Conservation (phyloP, 2,329 filamentous ascomycete species). For the Fusarium hainanense region DNA sequence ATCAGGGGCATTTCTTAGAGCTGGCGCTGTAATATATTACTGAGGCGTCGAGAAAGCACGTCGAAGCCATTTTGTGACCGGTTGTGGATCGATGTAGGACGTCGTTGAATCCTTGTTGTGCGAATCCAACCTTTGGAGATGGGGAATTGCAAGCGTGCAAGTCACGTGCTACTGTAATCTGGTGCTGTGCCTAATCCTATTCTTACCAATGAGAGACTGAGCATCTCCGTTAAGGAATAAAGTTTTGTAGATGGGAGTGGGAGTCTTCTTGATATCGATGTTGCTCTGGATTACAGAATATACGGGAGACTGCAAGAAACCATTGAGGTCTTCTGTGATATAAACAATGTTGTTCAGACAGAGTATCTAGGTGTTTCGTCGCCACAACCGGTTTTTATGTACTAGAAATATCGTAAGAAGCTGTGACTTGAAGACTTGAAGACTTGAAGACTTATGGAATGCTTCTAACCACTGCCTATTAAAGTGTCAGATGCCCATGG, state of each 20-base stretch:
- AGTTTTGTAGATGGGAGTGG: background rate
- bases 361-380: background rate
- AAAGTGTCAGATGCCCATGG: background rate
- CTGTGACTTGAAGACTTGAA: background rate
- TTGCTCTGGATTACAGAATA: background rate
- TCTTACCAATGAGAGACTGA: background rate
- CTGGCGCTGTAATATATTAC: constrained; percentile 1
- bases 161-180: constrained; percentile 34
- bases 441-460: background rate
- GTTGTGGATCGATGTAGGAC: constrained; percentile 39
- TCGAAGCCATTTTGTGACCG: constrained; percentile 27
- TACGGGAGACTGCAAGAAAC: background rate
- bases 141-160: constrained; percentile 22
- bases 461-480: background rate
- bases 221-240: background rate
- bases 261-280: background rate
- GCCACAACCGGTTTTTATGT: background rate
- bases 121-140: constrained; percentile 24
- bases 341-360: background rate
- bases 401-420: background rate
- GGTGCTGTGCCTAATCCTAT: background rate
- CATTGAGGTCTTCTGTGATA: background rate
- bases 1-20: background rate
- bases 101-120: constrained; percentile 40
- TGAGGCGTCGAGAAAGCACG: constrained; percentile 13